Conservation (phyloP, 208 protist genomes). For the Acanthamoeba royreba region DNA sequence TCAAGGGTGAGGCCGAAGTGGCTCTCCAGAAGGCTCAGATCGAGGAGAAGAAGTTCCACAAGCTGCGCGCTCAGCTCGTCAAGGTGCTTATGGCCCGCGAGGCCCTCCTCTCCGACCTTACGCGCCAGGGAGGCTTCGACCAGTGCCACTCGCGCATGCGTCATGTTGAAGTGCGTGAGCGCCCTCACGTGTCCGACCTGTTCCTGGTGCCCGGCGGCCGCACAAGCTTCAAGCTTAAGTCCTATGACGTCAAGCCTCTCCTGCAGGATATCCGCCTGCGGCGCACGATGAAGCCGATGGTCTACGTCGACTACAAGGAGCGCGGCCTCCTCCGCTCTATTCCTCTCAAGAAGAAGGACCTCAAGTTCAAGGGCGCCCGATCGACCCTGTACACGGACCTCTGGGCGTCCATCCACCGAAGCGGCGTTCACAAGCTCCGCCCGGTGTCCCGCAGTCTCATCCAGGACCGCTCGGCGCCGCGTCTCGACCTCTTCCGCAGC, state of each 20-base stretch:
- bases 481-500: not conserved
- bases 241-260: not conserved
- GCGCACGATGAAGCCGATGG: not conserved
- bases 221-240: not conserved
- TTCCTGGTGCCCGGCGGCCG: not conserved
- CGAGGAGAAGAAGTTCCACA: not conserved
- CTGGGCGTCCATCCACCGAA: not conserved
- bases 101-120: not conserved
- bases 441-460: not conserved
- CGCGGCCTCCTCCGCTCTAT: not conserved
- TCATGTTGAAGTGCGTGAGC: not conserved
- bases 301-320: not conserved
- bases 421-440: not conserved
- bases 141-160: not conserved
- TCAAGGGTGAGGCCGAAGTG: not conserved
- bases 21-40: not conserved
- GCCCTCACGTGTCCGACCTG: not conserved
- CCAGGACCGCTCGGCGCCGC: not conserved
- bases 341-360: not conserved
- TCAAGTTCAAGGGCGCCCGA: not conserved
- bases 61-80: not conserved
- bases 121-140: not conserved
- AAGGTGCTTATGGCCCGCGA: not conserved
- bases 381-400: not conserved
- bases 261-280: not conserved